These are phyloP conservation scores for Paecilomyces dactylethromorphus DNA, from an alignment of 2,329 filamentous ascomycete species.

Conservation along the genomic window DNA sequence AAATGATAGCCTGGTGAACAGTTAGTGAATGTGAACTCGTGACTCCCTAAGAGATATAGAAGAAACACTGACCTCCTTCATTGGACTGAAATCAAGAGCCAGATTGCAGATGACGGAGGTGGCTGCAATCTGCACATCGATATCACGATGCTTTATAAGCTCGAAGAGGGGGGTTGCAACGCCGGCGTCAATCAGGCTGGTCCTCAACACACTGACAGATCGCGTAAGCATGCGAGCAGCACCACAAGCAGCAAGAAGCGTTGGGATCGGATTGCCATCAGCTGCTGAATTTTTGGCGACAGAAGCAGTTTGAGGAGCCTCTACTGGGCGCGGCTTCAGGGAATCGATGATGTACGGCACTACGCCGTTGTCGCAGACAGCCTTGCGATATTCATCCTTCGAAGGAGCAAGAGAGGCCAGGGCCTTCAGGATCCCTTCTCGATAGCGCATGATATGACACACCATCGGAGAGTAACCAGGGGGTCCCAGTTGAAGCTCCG, in stretches of 20 bases:
- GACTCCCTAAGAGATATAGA: background rate
- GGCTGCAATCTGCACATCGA: conserved; percentile 78
- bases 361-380: conserved; percentile 73
- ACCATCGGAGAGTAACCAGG: conserved; percentile 56
- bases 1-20: conserved; percentile 57
- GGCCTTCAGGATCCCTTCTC: conserved; percentile 70
- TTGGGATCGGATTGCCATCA: conserved; percentile 71
- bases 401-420: conserved; percentile 74
- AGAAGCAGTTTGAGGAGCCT: conserved; percentile 19
- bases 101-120: conserved; percentile 81
- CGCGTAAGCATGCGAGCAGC: conserved; percentile 74
- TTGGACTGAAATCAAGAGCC: conserved; percentile 80
- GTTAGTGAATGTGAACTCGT: conserved; percentile 6
- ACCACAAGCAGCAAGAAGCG: conserved; percentile 79
- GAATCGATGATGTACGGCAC: conserved; percentile 79
- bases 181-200: conserved; percentile 77
- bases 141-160: conserved; percentile 66
- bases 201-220: conserved; percentile 76
- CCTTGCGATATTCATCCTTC: conserved; percentile 78
- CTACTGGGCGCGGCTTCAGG: conserved; percentile 51
- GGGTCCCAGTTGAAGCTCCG: conserved; percentile 49
- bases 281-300: conserved; percentile 34
- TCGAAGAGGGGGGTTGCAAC: conserved; percentile 70
- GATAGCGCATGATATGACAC: conserved; percentile 65
- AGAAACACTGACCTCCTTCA: conserved; percentile 69